Evolutionary conservation across 1,284 basidiomycete species (phyloP).

Genomic region (Malassezia restricta): DNA sequence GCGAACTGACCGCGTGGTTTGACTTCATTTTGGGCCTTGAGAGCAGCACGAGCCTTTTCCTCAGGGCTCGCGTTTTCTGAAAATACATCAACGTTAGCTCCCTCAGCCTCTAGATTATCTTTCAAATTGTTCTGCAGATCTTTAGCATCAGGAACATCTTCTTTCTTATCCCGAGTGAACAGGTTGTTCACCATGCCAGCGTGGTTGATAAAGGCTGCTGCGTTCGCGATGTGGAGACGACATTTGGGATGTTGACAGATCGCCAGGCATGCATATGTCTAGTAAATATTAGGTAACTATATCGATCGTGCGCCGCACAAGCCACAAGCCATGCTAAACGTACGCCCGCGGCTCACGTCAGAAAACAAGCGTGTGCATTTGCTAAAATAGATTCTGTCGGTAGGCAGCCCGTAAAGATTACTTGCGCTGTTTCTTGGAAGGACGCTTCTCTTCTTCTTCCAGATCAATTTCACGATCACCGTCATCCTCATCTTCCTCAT

Average conservation of each 20-base stretch:
- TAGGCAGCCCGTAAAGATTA: neutral
- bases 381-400: too few relatives aligned
- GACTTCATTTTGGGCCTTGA: constrained; percentile 21
- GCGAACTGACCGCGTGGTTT: constrained; percentile 22
- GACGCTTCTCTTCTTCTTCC: constrained; percentile 35
- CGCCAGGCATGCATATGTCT: too few relatives aligned
- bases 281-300: too few relatives aligned
- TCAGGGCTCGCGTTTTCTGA: constrained; percentile 36
- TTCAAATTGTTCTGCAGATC: constrained; percentile 21
- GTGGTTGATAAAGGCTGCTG: neutral
- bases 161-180: neutral
- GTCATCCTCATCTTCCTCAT: constrained; percentile 33
- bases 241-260: neutral
- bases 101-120: constrained; percentile 22
- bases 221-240: neutral
- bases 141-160: constrained; percentile 6
- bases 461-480: constrained; percentile 36
- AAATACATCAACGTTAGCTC: constrained; percentile 32
- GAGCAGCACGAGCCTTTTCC: constrained; percentile 33
- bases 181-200: constrained; percentile 1
- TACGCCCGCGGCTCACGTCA: too few relatives aligned
- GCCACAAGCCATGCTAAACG: too few relatives aligned
- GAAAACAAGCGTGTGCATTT: too few relatives aligned
- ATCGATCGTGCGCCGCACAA: too few relatives aligned
- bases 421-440: constrained; percentile 35